A percentile compares a stretch with the other conserved stretches of the same genome.
Conservation (phyloP, 176 grass and related monocot species). For the Tillandsia leiboldiana region DNA sequence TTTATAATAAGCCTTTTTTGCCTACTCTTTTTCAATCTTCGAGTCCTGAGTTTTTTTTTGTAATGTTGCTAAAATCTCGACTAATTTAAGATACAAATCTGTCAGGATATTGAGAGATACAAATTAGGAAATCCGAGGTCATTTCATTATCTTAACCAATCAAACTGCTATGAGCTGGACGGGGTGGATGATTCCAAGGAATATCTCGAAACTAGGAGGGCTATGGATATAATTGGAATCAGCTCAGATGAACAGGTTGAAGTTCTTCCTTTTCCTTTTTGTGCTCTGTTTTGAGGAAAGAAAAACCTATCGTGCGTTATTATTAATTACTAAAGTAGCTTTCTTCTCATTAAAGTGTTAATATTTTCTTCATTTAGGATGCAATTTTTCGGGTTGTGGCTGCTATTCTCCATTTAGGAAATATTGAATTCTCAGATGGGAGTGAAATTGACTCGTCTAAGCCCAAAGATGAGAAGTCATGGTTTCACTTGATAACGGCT, state of each 20-base stretch:
- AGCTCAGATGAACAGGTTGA: constrained; percentile 71
- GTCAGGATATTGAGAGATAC: constrained; percentile 75
- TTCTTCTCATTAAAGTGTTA: constrained; percentile 16
- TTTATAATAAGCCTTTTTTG: not conserved
- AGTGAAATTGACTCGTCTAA: constrained; percentile 78
- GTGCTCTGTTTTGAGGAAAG: not conserved
- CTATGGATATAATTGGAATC: constrained; percentile 93
- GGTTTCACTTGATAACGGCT: constrained; percentile 71
- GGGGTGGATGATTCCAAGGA: constrained; percentile 89
- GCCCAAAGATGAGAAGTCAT: constrained; percentile 85
- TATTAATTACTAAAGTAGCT: constrained; percentile 10
- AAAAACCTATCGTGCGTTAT: constrained; percentile 9
- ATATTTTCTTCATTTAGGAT: constrained; percentile 52
- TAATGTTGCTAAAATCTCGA: not conserved
- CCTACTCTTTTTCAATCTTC: not conserved
- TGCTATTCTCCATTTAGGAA: constrained; percentile 90
- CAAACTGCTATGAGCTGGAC: constrained; percentile 76
- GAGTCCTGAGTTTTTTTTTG: not conserved
- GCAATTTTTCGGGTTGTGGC: constrained; percentile 87
- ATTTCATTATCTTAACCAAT: constrained; percentile 97
- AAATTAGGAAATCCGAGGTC: constrained; percentile 66
- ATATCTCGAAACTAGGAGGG: constrained; percentile 89
- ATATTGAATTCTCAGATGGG: constrained; percentile 79
- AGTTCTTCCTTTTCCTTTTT: constrained; percentile 16
- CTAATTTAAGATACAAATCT: not conserved